A percentile compares a stretch with the other conserved stretches of the same genome.
These are phyloP conservation scores for Polygonum aviculare DNA, from an alignment of 148 eudicot genomes.

Conservation along the genomic window DNA sequence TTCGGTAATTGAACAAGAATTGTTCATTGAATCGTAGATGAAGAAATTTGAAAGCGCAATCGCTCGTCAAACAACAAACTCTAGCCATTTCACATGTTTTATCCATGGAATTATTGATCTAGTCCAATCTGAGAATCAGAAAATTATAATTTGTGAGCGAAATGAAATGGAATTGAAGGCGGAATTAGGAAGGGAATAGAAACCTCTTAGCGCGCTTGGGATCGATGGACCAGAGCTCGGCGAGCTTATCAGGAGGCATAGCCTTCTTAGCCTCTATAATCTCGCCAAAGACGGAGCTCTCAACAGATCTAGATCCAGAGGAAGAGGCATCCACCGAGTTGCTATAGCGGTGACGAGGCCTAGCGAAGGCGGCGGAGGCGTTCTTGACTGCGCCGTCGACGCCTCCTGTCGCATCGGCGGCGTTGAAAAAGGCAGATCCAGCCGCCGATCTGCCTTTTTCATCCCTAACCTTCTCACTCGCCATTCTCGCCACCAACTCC, in stretches of 20 bases:
- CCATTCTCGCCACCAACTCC: no score
- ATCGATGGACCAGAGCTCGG: conserved; percentile 46
- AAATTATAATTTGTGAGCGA: neutral
- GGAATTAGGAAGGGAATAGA: neutral
- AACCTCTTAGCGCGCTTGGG: conserved; percentile 69
- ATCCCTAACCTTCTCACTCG: no score
- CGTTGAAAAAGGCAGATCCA: neutral
- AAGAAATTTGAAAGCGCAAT: neutral
- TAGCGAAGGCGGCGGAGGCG: conserved; percentile 2
- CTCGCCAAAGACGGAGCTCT: conserved; percentile 18
- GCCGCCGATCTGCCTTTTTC: no score
- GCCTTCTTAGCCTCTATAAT: conserved; percentile 45
- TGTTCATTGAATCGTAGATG: neutral
- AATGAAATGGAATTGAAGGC: neutral
- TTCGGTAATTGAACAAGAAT: neutral
- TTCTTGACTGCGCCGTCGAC: conserved; percentile 8
- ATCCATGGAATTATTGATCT: neutral
- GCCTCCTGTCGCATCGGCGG: neutral
- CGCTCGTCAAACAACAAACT: neutral
- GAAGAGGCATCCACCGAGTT: conserved; percentile 28
- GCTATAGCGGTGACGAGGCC: conserved; percentile 28
- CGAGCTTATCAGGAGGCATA: conserved; percentile 44
- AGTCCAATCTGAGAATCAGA: neutral
- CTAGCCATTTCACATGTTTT: neutral
- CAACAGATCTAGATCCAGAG: conserved; percentile 11